phyloP scores from a whole-genome alignment of 768 basidiomycete genomes.

The Tephrocybe sp. region DNA sequence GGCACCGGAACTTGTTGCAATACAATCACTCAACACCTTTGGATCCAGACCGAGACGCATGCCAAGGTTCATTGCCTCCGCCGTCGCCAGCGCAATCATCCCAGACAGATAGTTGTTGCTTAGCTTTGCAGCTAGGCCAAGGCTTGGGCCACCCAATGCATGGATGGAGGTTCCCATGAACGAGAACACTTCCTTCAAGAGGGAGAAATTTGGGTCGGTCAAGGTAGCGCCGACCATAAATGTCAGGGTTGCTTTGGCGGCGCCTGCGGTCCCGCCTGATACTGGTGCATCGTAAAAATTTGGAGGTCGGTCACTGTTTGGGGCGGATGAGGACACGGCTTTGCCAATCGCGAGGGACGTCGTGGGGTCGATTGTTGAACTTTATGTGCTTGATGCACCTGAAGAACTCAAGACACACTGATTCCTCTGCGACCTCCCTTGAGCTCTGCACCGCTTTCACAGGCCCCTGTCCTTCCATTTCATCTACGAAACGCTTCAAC shows the following conservation, averaged over 20 bases:
- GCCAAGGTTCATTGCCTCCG: constrained; percentile 44
- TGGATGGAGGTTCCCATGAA: constrained; percentile 36
- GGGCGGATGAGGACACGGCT: constrained; percentile 24
- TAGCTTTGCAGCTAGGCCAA: constrained; percentile 42
- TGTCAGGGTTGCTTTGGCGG: constrained; percentile 34
- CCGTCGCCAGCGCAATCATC: constrained; percentile 38
- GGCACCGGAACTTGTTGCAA: constrained; percentile 38
- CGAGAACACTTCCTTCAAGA: constrained; percentile 31
- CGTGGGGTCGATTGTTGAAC: constrained; percentile 41
- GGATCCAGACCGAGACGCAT: constrained; percentile 43
- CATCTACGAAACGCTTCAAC: constrained; percentile 25
- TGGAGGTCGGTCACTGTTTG: constrained; percentile 11
- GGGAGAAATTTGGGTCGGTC: constrained; percentile 29
- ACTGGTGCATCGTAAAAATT: constrained; percentile 41
- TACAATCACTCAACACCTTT: constrained; percentile 33
- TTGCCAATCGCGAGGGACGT: constrained; percentile 32
- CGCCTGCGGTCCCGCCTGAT: constrained; percentile 40
- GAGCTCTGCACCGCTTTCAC: constrained; percentile 25
- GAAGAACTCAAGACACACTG: constrained; percentile 25
- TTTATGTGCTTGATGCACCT: no score
- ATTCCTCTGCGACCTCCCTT: constrained; percentile 33
- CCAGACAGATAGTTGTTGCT: constrained; percentile 44
- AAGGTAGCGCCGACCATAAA: constrained; percentile 37
- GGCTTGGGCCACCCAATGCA: constrained; percentile 35
- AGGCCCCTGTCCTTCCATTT: constrained; percentile 13